Percentiles rank a stretch among this genome's conserved stretches.
These are phyloP conservation scores for Pseudoperonospora humuli DNA, from an alignment of 352 stramenopile genomes.

Conservation along the genomic window DNA sequence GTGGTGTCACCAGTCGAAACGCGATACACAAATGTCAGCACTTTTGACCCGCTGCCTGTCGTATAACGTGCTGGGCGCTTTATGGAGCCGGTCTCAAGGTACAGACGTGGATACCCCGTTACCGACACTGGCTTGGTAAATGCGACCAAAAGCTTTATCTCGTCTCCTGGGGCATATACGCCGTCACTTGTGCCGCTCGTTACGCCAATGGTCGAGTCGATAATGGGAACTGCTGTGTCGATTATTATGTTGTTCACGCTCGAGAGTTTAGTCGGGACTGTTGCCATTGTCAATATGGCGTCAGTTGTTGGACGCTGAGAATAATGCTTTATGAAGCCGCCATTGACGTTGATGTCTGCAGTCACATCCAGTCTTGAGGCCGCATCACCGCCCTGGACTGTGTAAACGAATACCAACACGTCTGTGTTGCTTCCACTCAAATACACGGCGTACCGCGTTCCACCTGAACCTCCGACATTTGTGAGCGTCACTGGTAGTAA, in stretches of 20 bases:
- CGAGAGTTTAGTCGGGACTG: constrained; percentile 38
- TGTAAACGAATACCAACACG: constrained; percentile 60
- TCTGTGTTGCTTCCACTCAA: constrained; percentile 61
- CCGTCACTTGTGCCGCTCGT: constrained; percentile 39
- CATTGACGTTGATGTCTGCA: constrained; percentile 46
- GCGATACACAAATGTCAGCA: constrained; percentile 66
- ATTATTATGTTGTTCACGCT: constrained; percentile 52
- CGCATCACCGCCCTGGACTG: constrained; percentile 50
- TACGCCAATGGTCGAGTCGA: constrained; percentile 55
- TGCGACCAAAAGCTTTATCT: constrained; percentile 48
- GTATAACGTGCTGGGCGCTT: constrained; percentile 61
- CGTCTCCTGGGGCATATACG: constrained; percentile 63
- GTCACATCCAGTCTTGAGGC: constrained; percentile 44
- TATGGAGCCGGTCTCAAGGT: constrained; percentile 61
- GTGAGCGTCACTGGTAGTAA: constrained; percentile 41
- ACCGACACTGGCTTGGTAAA: constrained; percentile 78
- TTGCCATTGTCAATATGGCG: constrained; percentile 36
- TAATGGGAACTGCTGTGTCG: constrained; percentile 43
- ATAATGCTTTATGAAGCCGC: constrained; percentile 63
- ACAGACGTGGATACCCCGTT: constrained; percentile 52
- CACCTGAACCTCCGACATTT: constrained; percentile 28
- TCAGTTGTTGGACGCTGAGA: constrained; percentile 63
- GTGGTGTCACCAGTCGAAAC: constrained; percentile 54
- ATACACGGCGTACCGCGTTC: constrained; percentile 35
- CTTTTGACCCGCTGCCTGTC: constrained; percentile 49